Evolutionary conservation across 495 filamentous ascomycete genomes (phyloP).

Genomic region (Penicillium bovifimosum): DNA sequence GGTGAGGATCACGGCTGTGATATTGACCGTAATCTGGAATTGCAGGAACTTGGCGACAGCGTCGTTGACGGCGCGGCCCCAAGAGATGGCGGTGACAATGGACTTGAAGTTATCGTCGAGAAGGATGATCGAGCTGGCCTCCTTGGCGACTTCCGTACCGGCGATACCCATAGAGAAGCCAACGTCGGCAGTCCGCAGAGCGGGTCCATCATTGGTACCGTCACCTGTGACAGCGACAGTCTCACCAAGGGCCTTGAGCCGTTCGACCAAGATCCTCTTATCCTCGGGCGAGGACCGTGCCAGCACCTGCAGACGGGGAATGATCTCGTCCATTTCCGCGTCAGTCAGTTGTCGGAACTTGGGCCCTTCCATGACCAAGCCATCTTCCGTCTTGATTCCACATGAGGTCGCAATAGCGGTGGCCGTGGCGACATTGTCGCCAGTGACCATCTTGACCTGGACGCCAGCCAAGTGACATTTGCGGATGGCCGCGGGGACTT

Average conservation of each 20-base stretch:
- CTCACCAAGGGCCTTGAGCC: constrained; percentile 67
- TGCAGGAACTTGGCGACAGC: constrained; percentile 87
- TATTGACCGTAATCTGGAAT: constrained; percentile 89
- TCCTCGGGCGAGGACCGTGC: constrained; percentile 85
- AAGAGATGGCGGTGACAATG: constrained; percentile 84
- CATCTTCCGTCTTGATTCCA: constrained; percentile 71
- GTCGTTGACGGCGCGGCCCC: constrained; percentile 88
- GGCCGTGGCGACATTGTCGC: constrained; percentile 79
- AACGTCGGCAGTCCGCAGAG: constrained; percentile 78
- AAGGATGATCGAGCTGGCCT: constrained; percentile 85
- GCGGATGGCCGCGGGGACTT: constrained; percentile 69
- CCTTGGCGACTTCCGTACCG: constrained; percentile 90
- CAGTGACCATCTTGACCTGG: constrained; percentile 82
- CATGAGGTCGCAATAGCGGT: constrained; percentile 78
- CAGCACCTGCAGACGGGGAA: constrained; percentile 74
- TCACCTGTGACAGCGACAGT: constrained; percentile 87
- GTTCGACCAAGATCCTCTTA: constrained; percentile 72
- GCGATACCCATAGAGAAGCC: constrained; percentile 92
- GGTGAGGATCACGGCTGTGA: constrained; percentile 77
- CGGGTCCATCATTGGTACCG: constrained; percentile 86
- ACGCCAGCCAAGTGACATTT: constrained; percentile 74
- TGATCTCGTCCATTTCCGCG: constrained; percentile 61
- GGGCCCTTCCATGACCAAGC: constrained; percentile 76
- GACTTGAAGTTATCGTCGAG: constrained; percentile 89
- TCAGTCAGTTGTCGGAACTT: constrained; percentile 74